Percentiles rank a stretch among this genome's conserved stretches.
Evolutionary conservation across 768 basidiomycete species (phyloP).

Genomic region (Suillus spraguei): DNA sequence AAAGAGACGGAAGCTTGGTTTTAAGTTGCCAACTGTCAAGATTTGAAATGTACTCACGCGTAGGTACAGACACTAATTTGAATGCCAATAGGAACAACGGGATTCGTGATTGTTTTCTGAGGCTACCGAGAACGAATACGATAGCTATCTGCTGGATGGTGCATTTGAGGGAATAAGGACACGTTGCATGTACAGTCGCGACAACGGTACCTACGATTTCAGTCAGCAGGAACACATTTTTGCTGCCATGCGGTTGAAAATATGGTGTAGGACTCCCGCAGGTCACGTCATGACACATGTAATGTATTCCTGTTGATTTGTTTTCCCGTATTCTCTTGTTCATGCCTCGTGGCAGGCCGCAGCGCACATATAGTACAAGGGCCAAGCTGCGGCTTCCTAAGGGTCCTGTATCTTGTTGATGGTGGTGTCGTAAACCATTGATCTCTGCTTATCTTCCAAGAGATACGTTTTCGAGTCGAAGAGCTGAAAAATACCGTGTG

Average conservation of each 20-base stretch:
- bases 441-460: neutral
- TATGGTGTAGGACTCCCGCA: neutral
- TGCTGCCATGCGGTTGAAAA: neutral
- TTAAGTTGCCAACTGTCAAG: neutral
- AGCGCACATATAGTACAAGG: neutral
- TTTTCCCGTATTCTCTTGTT: neutral
- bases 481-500: neutral
- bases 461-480: neutral
- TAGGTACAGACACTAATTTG: neutral
- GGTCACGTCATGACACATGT: neutral
- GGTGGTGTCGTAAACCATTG: neutral
- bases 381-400: neutral
- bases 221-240: neutral
- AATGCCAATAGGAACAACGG: neutral
- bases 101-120: neutral
- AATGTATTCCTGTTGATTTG: neutral
- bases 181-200: neutral
- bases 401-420: neutral
- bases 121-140: neutral
- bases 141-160: neutral
- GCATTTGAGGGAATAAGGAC: neutral
- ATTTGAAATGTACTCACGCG: neutral
- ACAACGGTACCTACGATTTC: neutral
- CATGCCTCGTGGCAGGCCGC: neutral
- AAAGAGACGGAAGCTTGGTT: neutral